Evolutionary conservation across 176 grass and related monocot genomes (phyloP).

Genomic region (Zea luxurians): DNA sequence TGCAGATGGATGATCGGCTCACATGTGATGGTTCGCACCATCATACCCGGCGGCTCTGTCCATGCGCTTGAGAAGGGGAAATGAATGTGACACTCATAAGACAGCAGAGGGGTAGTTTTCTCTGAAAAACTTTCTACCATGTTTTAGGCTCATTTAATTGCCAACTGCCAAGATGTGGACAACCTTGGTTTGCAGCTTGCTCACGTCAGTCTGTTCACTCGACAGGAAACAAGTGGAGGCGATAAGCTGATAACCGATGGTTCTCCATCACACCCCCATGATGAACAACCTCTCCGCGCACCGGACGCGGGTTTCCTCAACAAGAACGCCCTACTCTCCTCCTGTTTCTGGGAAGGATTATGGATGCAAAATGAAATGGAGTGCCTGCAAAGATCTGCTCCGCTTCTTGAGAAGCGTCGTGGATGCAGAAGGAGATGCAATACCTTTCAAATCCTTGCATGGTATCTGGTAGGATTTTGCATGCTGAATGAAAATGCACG

Average conservation of each 20-base stretch:
- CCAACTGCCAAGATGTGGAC: constrained; percentile 4
- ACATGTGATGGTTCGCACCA: constrained; percentile 84
- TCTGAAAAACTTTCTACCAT: constrained; percentile 7
- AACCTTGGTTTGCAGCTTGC: constrained; percentile 16
- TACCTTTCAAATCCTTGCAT: constrained; percentile 14
- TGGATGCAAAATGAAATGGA: constrained; percentile 12
- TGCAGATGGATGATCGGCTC: constrained; percentile 73
- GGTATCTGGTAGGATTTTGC: constrained; percentile 20
- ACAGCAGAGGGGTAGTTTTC: constrained; percentile 26
- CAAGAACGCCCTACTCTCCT: background rate
- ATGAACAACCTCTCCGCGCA: constrained; percentile 17
- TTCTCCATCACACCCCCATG: background rate
- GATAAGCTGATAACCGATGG: constrained; percentile 23
- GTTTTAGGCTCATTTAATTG: constrained; percentile 14
- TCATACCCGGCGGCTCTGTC: constrained; percentile 83
- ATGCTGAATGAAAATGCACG: constrained; percentile 20
- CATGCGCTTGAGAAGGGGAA: constrained; percentile 64
- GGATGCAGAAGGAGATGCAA: background rate
- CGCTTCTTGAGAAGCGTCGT: background rate
- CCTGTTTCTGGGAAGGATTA: background rate
- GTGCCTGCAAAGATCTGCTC: background rate
- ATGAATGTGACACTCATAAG: background rate
- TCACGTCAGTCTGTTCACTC: constrained; percentile 32
- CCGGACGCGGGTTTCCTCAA: background rate
- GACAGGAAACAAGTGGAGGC: constrained; percentile 35